Evolutionary conservation across 768 basidiomycete species (phyloP).

Genomic region (Boletus huronensis): DNA sequence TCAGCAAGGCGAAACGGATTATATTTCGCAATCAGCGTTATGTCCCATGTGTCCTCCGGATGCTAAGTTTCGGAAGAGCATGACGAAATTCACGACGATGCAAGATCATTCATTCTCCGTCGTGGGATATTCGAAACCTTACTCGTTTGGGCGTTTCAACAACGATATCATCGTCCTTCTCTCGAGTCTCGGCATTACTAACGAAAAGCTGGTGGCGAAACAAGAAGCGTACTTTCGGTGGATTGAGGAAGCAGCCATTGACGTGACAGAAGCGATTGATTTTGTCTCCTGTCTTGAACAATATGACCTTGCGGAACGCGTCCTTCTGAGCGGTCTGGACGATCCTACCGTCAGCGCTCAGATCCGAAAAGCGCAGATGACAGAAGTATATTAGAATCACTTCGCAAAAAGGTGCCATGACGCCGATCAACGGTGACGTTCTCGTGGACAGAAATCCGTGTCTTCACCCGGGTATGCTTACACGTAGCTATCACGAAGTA

Average conservation of each 20-base stretch:
- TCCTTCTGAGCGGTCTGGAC: conserved; percentile 55
- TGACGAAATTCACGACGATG: conserved; percentile 64
- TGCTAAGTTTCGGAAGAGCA: conserved; percentile 65
- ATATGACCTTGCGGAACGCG: conserved; percentile 47
- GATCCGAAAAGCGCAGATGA: conserved; percentile 43
- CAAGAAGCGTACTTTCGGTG: conserved; percentile 58
- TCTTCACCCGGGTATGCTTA: conserved; percentile 53
- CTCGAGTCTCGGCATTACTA: conserved; percentile 57
- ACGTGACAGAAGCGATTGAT: conserved; percentile 51
- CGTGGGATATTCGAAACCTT: conserved; percentile 61
- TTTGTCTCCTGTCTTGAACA: conserved; percentile 51
- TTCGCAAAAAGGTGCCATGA: conserved; percentile 47
- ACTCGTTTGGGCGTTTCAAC: conserved; percentile 62
- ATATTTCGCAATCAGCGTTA: conserved; percentile 54
- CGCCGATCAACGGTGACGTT: conserved; percentile 58
- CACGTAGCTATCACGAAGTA: background rate
- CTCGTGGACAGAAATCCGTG: conserved; percentile 68
- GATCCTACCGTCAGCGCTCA: conserved; percentile 36
- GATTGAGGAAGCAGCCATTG: conserved; percentile 48
- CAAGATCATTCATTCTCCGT: conserved; percentile 61
- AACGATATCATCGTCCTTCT: conserved; percentile 68
- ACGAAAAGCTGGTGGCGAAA: conserved; percentile 51
- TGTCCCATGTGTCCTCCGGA: conserved; percentile 60
- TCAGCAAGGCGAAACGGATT: conserved; percentile 53
- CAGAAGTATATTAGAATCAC: conserved; percentile 57